phyloP scores from a whole-genome alignment of 805 yeast species.

The Tetrapisispora nanseiensis region DNA sequence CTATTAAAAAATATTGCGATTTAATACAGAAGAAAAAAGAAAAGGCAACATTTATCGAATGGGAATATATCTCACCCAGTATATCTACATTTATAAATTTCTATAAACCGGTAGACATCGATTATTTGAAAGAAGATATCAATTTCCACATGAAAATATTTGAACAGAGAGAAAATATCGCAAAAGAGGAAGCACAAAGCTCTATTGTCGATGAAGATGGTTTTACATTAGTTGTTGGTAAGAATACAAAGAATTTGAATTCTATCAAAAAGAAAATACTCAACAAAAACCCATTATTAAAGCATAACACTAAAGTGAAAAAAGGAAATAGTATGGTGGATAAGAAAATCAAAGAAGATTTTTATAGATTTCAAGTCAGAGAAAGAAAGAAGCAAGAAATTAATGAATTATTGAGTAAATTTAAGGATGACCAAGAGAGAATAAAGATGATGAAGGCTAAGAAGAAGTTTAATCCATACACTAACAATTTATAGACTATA shows the following conservation, averaged over 20 bases:
- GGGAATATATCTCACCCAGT: conserved; percentile 28
- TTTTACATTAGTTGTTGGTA: conserved; percentile 80
- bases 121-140: conserved; percentile 44
- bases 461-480: conserved; percentile 80
- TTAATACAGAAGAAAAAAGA: conserved; percentile 5
- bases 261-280: conserved; percentile 27
- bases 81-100: conserved; percentile 35
- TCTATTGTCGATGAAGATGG: conserved; percentile 85
- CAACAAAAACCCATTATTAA: conserved; percentile 27
- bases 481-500: conserved; percentile 6
- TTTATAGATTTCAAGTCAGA: conserved; percentile 92
- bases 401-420: conserved; percentile 73
- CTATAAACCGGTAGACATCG: conserved; percentile 38
- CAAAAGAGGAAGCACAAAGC: conserved; percentile 45
- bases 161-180: conserved; percentile 57
- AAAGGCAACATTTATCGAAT: conserved; percentile 27
- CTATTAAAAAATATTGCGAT: conserved; percentile 42
- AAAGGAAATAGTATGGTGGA: conserved; percentile 37
- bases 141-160: conserved; percentile 55
- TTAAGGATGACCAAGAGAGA: conserved; percentile 84
- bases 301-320: conserved; percentile 18
- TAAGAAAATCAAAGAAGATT: conserved; percentile 70
- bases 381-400: conserved; percentile 88
- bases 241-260: conserved; percentile 67
- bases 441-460: conserved; percentile 69